Conservation (phyloP, 352 stramenopile genomes). For the Globisporangium iwayamae region DNA sequence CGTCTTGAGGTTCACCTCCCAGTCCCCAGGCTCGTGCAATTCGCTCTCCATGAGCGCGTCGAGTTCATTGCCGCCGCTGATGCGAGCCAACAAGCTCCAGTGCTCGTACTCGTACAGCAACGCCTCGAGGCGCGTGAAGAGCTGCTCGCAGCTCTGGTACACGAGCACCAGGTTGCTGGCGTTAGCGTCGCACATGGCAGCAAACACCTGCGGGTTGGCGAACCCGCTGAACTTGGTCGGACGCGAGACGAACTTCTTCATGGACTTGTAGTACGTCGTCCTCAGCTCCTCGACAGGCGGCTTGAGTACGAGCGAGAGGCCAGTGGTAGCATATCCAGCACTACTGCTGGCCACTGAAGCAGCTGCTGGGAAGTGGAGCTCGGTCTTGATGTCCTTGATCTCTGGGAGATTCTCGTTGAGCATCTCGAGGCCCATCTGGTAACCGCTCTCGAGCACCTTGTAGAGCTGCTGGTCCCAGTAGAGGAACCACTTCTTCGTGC, state of each 20-base stretch:
- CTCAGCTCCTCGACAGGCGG: slow-evolving; percentile 91
- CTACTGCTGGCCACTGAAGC: neutral
- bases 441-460: slow-evolving; percentile 93
- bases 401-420: slow-evolving; percentile 92
- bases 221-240: slow-evolving; percentile 89
- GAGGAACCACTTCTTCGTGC: slow-evolving; percentile 88
- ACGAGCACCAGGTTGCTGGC: slow-evolving; percentile 82
- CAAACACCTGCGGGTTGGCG: slow-evolving; percentile 82
- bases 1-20: slow-evolving; percentile 90
- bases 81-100: slow-evolving; percentile 62
- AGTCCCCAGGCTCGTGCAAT: slow-evolving; percentile 69
- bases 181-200: slow-evolving; percentile 88
- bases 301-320: slow-evolving; percentile 74
- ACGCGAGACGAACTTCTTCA: slow-evolving; percentile 94
- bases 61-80: slow-evolving; percentile 49
- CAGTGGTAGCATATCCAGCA: neutral
- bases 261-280: slow-evolving; percentile 92
- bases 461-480: slow-evolving; percentile 96
- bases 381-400: slow-evolving; percentile 83
- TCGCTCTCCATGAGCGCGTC: slow-evolving; percentile 79
- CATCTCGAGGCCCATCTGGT: slow-evolving; percentile 92
- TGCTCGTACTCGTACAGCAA: slow-evolving; percentile 77
- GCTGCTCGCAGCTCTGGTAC: slow-evolving; percentile 88
- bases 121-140: slow-evolving; percentile 83
- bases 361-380: slow-evolving; percentile 54